These are phyloP conservation scores for Gynostemma pentaphyllum DNA, from an alignment of 306 rosid species.

Conservation along the genomic window DNA sequence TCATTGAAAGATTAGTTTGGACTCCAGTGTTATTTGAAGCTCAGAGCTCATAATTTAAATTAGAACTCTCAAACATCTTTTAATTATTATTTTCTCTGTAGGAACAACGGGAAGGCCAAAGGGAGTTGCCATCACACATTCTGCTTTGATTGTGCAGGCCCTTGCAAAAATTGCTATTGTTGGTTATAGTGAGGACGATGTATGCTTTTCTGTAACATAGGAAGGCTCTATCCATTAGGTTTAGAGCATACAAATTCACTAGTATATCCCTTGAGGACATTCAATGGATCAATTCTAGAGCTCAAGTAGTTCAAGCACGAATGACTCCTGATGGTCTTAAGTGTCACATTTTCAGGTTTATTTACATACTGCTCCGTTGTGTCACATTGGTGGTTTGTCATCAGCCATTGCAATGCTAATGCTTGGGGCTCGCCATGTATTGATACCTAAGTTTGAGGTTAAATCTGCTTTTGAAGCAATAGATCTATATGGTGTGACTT, in stretches of 20 bases:
- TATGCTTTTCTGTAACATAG: slow-evolving; percentile 26
- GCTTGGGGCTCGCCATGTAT: slow-evolving; percentile 74
- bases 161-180: slow-evolving; percentile 67
- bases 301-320: slow-evolving; percentile 3
- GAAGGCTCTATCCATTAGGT: slow-evolving; percentile 2
- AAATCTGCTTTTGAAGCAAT: slow-evolving; percentile 41
- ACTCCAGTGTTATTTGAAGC: not conserved
- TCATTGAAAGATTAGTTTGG: not conserved
- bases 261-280: slow-evolving; percentile 9
- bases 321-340: slow-evolving; percentile 7
- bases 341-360: slow-evolving; percentile 39
- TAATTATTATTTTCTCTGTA: slow-evolving; percentile 17
- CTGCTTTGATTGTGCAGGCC: slow-evolving; percentile 61
- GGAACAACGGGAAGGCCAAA: slow-evolving; percentile 93
- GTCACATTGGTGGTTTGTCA: slow-evolving; percentile 88
- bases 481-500: slow-evolving; percentile 44
- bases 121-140: slow-evolving; percentile 73
- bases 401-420: slow-evolving; percentile 75
- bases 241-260: slow-evolving; percentile 4
- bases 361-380: slow-evolving; percentile 82
- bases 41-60: not conserved
- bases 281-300: slow-evolving; percentile 10
- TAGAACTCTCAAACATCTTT: slow-evolving; percentile 5
- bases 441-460: slow-evolving; percentile 66
- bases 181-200: slow-evolving; percentile 80